These are phyloP conservation scores for Fusarium musae DNA, from an alignment of 2,329 filamentous ascomycete genomes.

Conservation along the genomic window DNA sequence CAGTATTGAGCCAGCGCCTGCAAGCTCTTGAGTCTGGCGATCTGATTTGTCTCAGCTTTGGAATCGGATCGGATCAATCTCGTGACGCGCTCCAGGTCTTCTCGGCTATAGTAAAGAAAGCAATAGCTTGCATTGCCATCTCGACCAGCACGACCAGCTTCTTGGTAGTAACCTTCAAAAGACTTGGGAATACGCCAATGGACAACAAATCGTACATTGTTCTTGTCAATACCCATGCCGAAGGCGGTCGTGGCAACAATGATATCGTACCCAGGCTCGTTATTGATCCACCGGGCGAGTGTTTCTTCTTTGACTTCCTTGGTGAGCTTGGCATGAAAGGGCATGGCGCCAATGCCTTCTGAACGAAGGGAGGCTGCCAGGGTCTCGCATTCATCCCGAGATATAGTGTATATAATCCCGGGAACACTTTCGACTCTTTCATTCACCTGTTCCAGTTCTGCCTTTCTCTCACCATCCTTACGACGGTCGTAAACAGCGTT, in stretches of 20 bases:
- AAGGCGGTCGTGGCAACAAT: conserved; percentile 97
- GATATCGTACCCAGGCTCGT: conserved; percentile 82
- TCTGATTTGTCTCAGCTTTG: conserved; percentile 55
- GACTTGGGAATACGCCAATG: conserved; percentile 95
- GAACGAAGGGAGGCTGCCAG: conserved; percentile 73
- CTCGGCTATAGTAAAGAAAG: conserved; percentile 89
- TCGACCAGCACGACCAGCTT: conserved; percentile 89
- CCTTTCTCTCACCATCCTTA: conserved; percentile 65
- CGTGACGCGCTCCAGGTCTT: conserved; percentile 82
- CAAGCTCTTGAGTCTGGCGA: conserved; percentile 70
- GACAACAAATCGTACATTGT: conserved; percentile 92
- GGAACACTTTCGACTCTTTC: conserved; percentile 73
- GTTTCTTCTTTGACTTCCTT: conserved; percentile 77
- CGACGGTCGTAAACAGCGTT: conserved; percentile 77
- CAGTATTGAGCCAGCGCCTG: conserved; percentile 81
- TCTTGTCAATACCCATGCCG: conserved; percentile 97
- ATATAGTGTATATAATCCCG: conserved; percentile 84
- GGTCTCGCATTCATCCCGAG: conserved; percentile 77
- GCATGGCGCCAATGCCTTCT: conserved; percentile 77
- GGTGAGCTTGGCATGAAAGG: conserved; percentile 77
- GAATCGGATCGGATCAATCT: conserved; percentile 62
- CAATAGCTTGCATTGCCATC: conserved; percentile 89
- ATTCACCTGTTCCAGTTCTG: conserved; percentile 64
- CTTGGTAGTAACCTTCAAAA: conserved; percentile 96
- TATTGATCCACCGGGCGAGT: conserved; percentile 76